Evolutionary conservation across 352 stramenopile species (phyloP).

Genomic region (Phytopythium montanum): DNA sequence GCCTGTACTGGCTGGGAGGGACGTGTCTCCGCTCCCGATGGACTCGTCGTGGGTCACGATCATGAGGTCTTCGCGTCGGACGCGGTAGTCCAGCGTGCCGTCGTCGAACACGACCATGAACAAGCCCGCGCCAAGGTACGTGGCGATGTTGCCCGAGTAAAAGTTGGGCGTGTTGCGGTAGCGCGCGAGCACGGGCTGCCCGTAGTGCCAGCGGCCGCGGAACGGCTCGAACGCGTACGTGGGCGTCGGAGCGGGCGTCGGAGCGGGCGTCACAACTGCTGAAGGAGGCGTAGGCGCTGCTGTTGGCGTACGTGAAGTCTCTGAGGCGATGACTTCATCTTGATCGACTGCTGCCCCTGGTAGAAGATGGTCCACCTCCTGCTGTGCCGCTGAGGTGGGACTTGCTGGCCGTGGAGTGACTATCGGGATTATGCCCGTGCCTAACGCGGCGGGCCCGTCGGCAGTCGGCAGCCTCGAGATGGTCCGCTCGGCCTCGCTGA

Average conservation of each 20-base stretch:
- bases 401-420: neutral
- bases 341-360: neutral
- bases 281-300: neutral
- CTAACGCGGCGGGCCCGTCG: no score
- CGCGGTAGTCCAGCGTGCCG: slow-evolving; percentile 64
- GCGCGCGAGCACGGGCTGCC: slow-evolving; percentile 56
- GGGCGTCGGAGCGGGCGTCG: neutral
- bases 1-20: neutral
- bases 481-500: slow-evolving; percentile 1
- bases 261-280: no score
- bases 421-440: no score
- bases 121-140: slow-evolving; percentile 54
- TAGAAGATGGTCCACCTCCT: neutral
- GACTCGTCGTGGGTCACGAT: slow-evolving; percentile 17
- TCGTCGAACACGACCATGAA: slow-evolving; percentile 85
- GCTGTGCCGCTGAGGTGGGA: neutral
- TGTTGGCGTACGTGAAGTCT: neutral
- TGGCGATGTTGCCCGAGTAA: slow-evolving; percentile 75
- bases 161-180: slow-evolving; percentile 77
- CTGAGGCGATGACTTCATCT: neutral
- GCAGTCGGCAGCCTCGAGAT: neutral
- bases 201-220: slow-evolving; percentile 54
- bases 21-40: neutral
- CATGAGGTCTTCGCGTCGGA: slow-evolving; percentile 66
- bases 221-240: slow-evolving; percentile 46